Base-by-base conservation (phyloP, 73 alveolate species). In the Loxodes magnus region DNA sequence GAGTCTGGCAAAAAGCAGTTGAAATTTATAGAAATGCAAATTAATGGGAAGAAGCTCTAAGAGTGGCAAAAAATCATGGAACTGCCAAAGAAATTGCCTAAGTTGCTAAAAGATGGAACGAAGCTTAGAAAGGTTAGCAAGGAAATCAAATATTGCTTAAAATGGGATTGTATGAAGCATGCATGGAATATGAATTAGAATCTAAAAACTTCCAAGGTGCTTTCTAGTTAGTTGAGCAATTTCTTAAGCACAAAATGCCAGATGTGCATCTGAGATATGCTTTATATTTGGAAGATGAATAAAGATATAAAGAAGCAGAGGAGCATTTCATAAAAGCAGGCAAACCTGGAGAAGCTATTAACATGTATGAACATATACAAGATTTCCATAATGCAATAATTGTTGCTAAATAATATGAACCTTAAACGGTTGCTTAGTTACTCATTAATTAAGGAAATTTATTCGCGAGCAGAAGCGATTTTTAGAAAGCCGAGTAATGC, bases 291-390 rank as follows among this genome's bases (percentile, higher is more conserved):
- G 99, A 93, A 73, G 97, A 93, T 63, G 98, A 89, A 55, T 90
- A 90, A 63, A 81, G 99, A 64, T 80, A 70, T 46, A 93, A 93
- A 67, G 98, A 93, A 67, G 99, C 99, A 41, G 99, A 93, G 68
- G 99, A 94, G 51, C 95, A 95, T 52, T 95, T 93, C 69, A 91
- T 95, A 55, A 83, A 91, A 66, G 98, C 99, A 6, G 96, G 94
- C 62, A 94, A 92, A 79, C 98, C 98, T 33, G 78, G 87, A 54
- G 99, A 96, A 75, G 99, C 99, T 43, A 92, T 96, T 28, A 90
- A 93, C 59, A 96, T 96, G 99, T 58, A 35, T 9, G 79, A 92
- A 46, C 99, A 94, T 62, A 88, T 81, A 44, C 85, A 94, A 33
- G 99, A 96, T 52, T 96, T 89, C 93, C 91, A 90, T 41, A 83